Evolutionary conservation across 2,329 filamentous ascomycete genomes (phyloP).

Genomic region (Hypoxylon sp.): DNA sequence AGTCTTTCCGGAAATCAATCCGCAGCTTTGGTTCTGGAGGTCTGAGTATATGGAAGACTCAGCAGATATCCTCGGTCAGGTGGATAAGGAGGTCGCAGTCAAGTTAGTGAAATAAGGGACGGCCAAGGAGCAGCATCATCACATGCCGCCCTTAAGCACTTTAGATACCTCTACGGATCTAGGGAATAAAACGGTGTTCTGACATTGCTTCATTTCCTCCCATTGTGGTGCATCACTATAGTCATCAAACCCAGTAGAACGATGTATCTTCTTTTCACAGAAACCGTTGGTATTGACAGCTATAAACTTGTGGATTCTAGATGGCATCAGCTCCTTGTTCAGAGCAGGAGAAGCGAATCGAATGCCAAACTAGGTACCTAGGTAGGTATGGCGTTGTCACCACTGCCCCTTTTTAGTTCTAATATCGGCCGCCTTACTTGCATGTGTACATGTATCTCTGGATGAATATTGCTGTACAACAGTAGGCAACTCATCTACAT

Average conservation of each 20-base stretch:
- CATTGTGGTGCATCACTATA: background rate
- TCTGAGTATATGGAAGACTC: conserved; percentile 3
- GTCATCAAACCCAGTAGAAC: background rate
- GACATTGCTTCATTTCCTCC: background rate
- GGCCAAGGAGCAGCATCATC: conserved; percentile 9
- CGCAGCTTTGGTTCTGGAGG: conserved; percentile 9
- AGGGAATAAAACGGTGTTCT: conserved; percentile 30
- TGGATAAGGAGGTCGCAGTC: conserved; percentile 6
- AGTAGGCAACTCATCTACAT: background rate
- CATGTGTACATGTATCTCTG: background rate
- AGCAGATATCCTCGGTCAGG: conserved; percentile 17
- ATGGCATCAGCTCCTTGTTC: background rate
- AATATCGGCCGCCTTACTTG: background rate
- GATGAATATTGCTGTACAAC: background rate
- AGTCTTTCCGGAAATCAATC: background rate
- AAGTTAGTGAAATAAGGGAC: background rate
- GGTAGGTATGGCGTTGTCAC: too few species aligned
- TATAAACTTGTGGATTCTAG: background rate
- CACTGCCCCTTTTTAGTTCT: background rate
- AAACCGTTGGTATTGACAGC: background rate
- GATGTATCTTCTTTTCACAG: background rate
- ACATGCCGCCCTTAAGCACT: conserved; percentile 11
- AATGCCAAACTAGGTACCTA: background rate
- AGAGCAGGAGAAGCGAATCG: background rate
- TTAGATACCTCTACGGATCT: conserved; percentile 17